Evolutionary conservation across 768 basidiomycete species (phyloP), one percentile per base, ranked within the genome.

Genomic region (Clathrus columnatus): DNA sequence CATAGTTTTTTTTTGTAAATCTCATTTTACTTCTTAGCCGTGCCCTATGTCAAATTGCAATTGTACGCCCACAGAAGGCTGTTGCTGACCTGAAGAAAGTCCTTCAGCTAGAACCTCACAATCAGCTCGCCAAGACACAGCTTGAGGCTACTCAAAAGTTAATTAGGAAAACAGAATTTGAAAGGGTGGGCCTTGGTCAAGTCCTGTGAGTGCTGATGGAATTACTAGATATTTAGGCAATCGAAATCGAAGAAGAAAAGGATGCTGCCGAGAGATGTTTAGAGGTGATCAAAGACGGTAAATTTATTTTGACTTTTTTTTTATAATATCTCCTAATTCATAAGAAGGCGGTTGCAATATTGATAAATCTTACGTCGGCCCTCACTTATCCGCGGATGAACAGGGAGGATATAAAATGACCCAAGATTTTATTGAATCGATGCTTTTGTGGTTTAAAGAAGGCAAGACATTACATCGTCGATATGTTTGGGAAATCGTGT

Each of bases 401-500:
- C 78, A 82, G 60, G 84, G 81, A 49, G 48, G 63, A 26, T 91
- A 81, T 69, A 72, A 68, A 48, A 87, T 94, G 60, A 88, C 84
- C 23, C 68, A 78, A 32, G 78, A 84, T 51, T 99, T 97, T 68
- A 75, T 99, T 59, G 76, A 78, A 60, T 77, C 72, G 36, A 93
- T 98, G 92, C 83, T 96, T 48, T 74, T 84, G 59, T 90, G 84
- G 83, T 98, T 96, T 72, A 94, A 93, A 73, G 79, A 83, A 44
- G 93, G 92, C n/a, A 96, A 96, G 68, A 76, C 85, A n/a, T 70
- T 98, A 47, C 83, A 91, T 4, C 83, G 84, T 68, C 78, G 94
- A 69, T 86, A 92, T 58, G 92, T 85, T 24, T 97, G 92, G 94
- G 92, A 98, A 71, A 97, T 99, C 61, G 78, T 93, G 21, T 75